These are phyloP conservation scores for Russula sp. DNA, from an alignment of 768 basidiomycete species.

Conservation along the genomic window DNA sequence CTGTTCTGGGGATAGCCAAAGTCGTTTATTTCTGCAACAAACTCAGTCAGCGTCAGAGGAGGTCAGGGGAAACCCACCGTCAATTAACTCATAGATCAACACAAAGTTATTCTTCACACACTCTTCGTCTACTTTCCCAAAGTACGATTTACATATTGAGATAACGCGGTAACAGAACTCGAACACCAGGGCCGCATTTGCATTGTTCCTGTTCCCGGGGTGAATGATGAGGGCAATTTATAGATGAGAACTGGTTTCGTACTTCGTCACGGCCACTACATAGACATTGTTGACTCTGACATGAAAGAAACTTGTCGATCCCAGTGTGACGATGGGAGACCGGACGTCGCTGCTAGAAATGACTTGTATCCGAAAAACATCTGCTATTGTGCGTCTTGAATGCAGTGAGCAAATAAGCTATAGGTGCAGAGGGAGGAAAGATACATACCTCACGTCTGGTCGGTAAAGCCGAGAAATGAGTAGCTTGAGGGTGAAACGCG, in stretches of 20 bases:
- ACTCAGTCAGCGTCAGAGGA: conserved; percentile 10
- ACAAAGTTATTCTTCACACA: conserved; percentile 99
- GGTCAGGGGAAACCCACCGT: conserved; percentile 55
- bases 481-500: conserved; percentile 50
- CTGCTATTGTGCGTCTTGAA: conserved; percentile 87
- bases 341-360: conserved; percentile 96
- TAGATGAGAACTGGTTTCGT: conserved; percentile 23
- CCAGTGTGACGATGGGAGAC: conserved; percentile 95
- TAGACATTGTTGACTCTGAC: conserved; percentile 95
- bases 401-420: background rate
- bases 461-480: conserved; percentile 95
- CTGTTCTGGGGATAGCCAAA: conserved; percentile 99
- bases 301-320: conserved; percentile 98
- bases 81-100: conserved; percentile 95
- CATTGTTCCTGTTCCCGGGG: conserved; percentile 67
- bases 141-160: conserved; percentile 91
- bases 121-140: conserved; percentile 98
- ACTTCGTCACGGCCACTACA: conserved; percentile 95
- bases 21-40: conserved; percentile 86
- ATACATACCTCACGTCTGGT: conserved; percentile 86
- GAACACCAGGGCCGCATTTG: conserved; percentile 96
- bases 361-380: conserved; percentile 98
- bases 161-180: conserved; percentile 98
- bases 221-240: background rate
- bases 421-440: background rate